Evolutionary conservation across 331 rosid species (phyloP).

Genomic region (Arachis monticola): DNA sequence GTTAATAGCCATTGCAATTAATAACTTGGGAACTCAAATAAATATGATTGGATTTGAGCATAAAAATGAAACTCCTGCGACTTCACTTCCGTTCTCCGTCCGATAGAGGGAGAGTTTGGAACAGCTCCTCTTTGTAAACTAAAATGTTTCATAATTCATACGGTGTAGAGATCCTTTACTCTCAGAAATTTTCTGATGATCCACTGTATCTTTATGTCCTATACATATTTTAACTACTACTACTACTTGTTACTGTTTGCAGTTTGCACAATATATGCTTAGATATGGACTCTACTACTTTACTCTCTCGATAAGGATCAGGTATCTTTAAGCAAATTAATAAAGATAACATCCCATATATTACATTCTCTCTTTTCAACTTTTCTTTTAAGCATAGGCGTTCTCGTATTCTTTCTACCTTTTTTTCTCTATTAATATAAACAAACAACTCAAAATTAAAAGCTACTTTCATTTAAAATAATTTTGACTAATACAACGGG

Average conservation of each 20-base stretch:
- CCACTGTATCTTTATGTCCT: conserved; percentile 19
- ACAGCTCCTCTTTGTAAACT: conserved; percentile 42
- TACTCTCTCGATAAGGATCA: background rate
- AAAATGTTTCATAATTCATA: conserved; percentile 34
- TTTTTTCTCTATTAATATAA: no score
- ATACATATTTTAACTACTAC: conserved; percentile 5
- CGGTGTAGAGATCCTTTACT: conserved; percentile 19
- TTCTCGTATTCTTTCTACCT: no score
- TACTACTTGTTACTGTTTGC: background rate
- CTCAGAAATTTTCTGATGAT: conserved; percentile 33
- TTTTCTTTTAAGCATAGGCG: no score
- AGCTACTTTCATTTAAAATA: no score
- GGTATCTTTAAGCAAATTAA: no score
- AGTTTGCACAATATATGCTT: background rate
- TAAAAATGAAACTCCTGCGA: conserved; percentile 36
- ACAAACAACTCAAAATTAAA: no score
- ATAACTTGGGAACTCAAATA: conserved; percentile 31
- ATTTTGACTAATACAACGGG: no score
- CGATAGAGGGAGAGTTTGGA: conserved; percentile 36
- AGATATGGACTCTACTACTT: background rate
- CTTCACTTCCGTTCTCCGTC: conserved; percentile 25
- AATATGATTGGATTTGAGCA: conserved; percentile 30
- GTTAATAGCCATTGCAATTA: conserved; percentile 32
- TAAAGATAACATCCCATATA: no score
- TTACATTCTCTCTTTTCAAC: no score